Evolutionary conservation across 2,329 filamentous ascomycete species (phyloP), one percentile per base, ranked within the genome.

Genomic region (Fusarium mundagurra): DNA sequence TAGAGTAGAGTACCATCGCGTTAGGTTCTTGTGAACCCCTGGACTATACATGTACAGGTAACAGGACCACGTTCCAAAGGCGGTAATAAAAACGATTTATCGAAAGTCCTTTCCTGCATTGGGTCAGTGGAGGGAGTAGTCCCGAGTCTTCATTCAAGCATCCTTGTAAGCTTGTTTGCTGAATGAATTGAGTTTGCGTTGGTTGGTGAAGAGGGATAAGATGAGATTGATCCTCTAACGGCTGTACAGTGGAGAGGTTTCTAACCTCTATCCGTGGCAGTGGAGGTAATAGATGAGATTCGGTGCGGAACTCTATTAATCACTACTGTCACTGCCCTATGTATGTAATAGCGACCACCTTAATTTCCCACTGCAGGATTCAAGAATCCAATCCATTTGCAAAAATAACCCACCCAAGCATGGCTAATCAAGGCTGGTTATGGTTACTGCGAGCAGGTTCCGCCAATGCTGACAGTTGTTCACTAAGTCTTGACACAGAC

Each of bases 391-490:
- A 43, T 34, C 33, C 27, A 53, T 36, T 22, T 41, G 34, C 34
- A 55, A 34, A 13, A 29, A 33, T 24, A 44, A 29, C 24, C 53
- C 51, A 54, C 45, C 51, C 41, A 18, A 39, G 38, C 29, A 47
- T 33, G n/a, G 45, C 51, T 54, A 54, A 39, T 54, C 34, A 43
- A 68, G 41, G n/a, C 43, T 47, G 39, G 27, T n/a, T 29, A 16
- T 47, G 39, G 33, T 5, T 34, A 18, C 22, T 41, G 41, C 43
- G 44, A 50, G 63, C 34, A 47, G 61, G 45, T 61, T 68, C 64
- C 53, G 71, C 72, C 72, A 74, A 74, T 69, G 71, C 72, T 74
- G 71, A 74, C 71, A 69, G 67, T 72, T 65, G 72, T 72, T 74
- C 63, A 65, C 72, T 69, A 73, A 74, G 61, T 63, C 48, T 73